Evolutionary conservation across 1,139 yeast species (phyloP).

Genomic region (Zhuliangozyma blackwelliae): DNA sequence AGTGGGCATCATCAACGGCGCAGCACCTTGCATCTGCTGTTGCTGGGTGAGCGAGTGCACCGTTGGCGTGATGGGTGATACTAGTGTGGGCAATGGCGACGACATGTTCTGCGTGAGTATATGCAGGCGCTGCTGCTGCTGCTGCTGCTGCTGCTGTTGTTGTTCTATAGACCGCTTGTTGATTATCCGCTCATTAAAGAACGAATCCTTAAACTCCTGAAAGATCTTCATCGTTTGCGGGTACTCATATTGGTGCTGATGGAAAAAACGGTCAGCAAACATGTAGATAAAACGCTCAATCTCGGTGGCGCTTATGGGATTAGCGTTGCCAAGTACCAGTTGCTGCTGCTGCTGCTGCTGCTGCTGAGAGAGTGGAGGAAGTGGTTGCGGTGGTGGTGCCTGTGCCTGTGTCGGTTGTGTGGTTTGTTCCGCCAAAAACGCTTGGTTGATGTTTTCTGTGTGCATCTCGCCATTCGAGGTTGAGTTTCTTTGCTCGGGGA

Average conservation of each 20-base stretch:
- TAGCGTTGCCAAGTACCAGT: slow-evolving; percentile 1
- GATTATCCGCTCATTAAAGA: slow-evolving; percentile 46
- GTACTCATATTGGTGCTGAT: slow-evolving; percentile 40
- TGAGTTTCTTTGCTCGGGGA: no score
- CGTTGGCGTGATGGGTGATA: slow-evolving; percentile 4
- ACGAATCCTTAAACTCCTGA: slow-evolving; percentile 47
- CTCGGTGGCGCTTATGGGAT: slow-evolving; percentile 33
- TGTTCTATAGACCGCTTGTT: slow-evolving; percentile 28
- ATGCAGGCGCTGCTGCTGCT: slow-evolving; percentile 2
- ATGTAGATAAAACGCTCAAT: slow-evolving; percentile 46
- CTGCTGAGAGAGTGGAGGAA: slow-evolving; percentile 14
- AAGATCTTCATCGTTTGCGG: slow-evolving; percentile 47
- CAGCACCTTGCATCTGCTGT: slow-evolving; percentile 1
- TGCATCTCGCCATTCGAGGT: no score
- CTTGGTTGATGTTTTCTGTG: no score
- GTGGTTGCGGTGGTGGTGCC: not conserved
- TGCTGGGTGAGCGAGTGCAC: slow-evolving; percentile 2
- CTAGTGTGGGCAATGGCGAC: slow-evolving; percentile 3
- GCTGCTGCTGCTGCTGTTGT: slow-evolving; percentile 11
- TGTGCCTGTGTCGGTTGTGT: no score
- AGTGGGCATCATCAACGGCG: no score
- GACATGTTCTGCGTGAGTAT: slow-evolving; percentile 1
- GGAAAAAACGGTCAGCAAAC: slow-evolving; percentile 48
- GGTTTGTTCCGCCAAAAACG: no score
- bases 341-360: not conserved